These are phyloP conservation scores for Fonsecaea pedrosoi DNA, from an alignment of 2,329 filamentous ascomycete genomes.

Conservation along the genomic window DNA sequence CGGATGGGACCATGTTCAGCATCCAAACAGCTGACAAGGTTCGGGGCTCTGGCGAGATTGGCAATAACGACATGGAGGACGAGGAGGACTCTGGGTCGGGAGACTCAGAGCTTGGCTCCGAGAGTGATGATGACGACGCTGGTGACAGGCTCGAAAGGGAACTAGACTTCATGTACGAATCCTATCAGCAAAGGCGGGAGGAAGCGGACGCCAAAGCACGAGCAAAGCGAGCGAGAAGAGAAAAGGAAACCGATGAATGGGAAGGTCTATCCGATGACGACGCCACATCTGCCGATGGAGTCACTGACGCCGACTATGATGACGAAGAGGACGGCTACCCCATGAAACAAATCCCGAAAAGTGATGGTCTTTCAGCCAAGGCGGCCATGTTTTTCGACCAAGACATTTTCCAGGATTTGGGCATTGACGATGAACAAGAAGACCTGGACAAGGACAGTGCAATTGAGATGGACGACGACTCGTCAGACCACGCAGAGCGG, in stretches of 20 bases:
- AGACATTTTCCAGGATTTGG: constrained; percentile 89
- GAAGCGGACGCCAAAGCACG: constrained; percentile 84
- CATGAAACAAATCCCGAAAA: constrained; percentile 37
- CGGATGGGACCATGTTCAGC: constrained; percentile 83
- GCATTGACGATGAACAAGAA: constrained; percentile 60
- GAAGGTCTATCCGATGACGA: constrained; percentile 79
- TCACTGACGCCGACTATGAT: constrained; percentile 46
- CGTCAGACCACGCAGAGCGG: constrained; percentile 29
- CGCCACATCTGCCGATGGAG: constrained; percentile 63
- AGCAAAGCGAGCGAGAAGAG: constrained; percentile 84
- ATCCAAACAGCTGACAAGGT: constrained; percentile 82
- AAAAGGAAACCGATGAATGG: constrained; percentile 87
- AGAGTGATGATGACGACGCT: constrained; percentile 74
- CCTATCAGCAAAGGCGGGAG: constrained; percentile 80
- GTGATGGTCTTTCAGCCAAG: constrained; percentile 74
- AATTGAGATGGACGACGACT: constrained; percentile 46
- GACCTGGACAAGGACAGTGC: constrained; percentile 45
- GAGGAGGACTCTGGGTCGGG: constrained; percentile 57
- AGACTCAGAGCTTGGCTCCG: constrained; percentile 70
- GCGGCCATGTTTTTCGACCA: constrained; percentile 92
- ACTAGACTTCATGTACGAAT: constrained; percentile 84
- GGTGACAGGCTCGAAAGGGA: constrained; percentile 83
- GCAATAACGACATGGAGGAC: constrained; percentile 79
- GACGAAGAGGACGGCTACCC: constrained; percentile 42
- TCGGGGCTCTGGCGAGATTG: constrained; percentile 70